Conservation (phyloP, 192 early-diverging fungal species). For the Coemansia sp. region DNA sequence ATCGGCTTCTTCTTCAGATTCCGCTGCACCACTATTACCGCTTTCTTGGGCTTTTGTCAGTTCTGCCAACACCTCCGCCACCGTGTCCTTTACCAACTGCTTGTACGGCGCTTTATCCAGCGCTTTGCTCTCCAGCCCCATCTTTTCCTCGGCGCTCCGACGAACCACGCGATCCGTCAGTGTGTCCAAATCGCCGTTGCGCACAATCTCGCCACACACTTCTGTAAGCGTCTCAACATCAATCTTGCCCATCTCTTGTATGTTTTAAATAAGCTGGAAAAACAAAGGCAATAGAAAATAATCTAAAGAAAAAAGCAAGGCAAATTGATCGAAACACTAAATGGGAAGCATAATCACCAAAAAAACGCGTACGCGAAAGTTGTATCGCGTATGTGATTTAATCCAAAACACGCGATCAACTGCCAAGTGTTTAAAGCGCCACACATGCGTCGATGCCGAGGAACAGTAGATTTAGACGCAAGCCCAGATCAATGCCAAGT, state of each 20-base stretch:
- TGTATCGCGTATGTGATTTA: too few species aligned
- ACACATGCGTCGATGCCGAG: constrained; percentile 45
- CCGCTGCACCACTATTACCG: background rate
- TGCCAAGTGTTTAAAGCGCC: constrained; percentile 19
- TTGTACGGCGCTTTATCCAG: constrained; percentile 39
- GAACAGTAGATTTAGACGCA: constrained; percentile 10
- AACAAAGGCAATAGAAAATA: background rate
- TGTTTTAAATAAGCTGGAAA: too few species aligned
- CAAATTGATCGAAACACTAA: too few species aligned
- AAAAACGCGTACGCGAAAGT: too few species aligned
- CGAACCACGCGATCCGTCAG: constrained; percentile 39
- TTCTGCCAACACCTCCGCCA: constrained; percentile 4
- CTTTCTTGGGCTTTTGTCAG: constrained; percentile 7
- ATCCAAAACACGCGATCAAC: background rate
- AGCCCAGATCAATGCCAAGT: constrained; percentile 27
- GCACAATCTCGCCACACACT: constrained; percentile 26
- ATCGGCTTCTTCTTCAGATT: background rate
- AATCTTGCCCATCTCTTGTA: constrained; percentile 9
- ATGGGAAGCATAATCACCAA: too few species aligned
- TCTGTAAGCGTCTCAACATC: constrained; percentile 17
- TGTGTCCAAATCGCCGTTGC: constrained; percentile 31
- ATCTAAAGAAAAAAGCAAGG: background rate
- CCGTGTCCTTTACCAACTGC: constrained; percentile 23
- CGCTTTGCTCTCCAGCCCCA: constrained; percentile 25
- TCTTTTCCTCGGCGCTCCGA: constrained; percentile 22